Percentiles rank a stretch among this genome's conserved stretches.
Conservation (phyloP, 1,284 basidiomycete species). For the Grifola frondosa region DNA sequence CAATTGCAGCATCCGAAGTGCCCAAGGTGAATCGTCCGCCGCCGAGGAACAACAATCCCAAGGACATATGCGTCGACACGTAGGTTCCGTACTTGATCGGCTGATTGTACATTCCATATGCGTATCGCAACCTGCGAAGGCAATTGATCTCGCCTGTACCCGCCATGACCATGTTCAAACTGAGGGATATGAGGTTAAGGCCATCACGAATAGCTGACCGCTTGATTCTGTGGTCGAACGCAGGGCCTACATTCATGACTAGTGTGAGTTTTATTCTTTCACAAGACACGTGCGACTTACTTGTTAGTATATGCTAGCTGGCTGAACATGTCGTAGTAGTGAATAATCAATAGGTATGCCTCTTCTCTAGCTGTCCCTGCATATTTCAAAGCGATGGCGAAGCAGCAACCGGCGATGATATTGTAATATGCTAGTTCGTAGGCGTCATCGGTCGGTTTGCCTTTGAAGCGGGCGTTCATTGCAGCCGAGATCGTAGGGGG, state of each 20-base stretch:
- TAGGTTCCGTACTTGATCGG: slow-evolving; percentile 87
- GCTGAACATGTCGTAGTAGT: slow-evolving; percentile 79
- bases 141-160: slow-evolving; percentile 94
- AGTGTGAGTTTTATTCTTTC: slow-evolving; percentile 1
- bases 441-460: slow-evolving; percentile 66
- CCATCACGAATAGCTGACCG: slow-evolving; percentile 87
- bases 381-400: slow-evolving; percentile 89
- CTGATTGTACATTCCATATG: slow-evolving; percentile 88
- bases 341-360: slow-evolving; percentile 81
- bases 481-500: slow-evolving; percentile 67
- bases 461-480: slow-evolving; percentile 51
- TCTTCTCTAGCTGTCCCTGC: slow-evolving; percentile 89
- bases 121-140: slow-evolving; percentile 84
- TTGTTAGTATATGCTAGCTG: slow-evolving; percentile 63
- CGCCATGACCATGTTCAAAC: slow-evolving; percentile 91
- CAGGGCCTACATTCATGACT: slow-evolving; percentile 47
- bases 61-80: slow-evolving; percentile 87
- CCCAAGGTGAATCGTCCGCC: slow-evolving; percentile 92
- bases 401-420: slow-evolving; percentile 87
- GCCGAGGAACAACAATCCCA: slow-evolving; percentile 93
- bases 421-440: slow-evolving; percentile 87
- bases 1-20: slow-evolving; percentile 88
- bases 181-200: slow-evolving; percentile 82
- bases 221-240: slow-evolving; percentile 84
- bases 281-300: not conserved